Evolutionary conservation across 2,329 filamentous ascomycete genomes (phyloP), one percentile per base, ranked within the genome.

Genomic region (Didymella pinodella): DNA sequence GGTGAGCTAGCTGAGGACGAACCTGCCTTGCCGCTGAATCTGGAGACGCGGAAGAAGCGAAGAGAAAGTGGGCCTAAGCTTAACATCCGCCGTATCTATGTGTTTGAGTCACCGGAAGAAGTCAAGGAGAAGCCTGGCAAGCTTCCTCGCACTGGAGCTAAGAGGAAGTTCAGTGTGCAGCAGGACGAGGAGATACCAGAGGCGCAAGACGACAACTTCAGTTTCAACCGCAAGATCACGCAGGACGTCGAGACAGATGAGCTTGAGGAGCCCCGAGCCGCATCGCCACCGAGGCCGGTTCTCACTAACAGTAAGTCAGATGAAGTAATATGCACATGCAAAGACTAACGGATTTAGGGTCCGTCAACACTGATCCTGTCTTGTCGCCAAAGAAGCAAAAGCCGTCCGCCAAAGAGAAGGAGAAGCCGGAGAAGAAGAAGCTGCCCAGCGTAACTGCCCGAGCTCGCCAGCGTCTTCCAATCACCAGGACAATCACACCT

Each of bases 121-220:
- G 46, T 68, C 44, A 70, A 76, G 61, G 71, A 72, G 32, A 56
- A 46, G 18, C 53, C 62, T 11, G 53, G 50, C 28, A 74, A 73
- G 54, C 47, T 73, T 4, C 65, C 79, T 3, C 80, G 80, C 49
- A 80, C 80, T 48, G 83, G 83, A 18, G 79, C 83, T 25, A 87
- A 88, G 74, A 80, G 85, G 48, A 87, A 88, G 68, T 80, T 87
- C 50, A 83, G 79, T 54, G 79, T 82, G 18, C 78, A 83, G 40
- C 83, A 86, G 38, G 80, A 80, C 11, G 81, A 84, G 20, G 80
- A 81, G 26, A 65, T 65, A 43, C 68, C 64, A 26, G 69, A 71
- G 7, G 26, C 63, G 36, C 65, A 70, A 41, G 47, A 64, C 7
- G 81, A 81, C 20, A 74, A 79, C 28, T 84, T 84, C 67, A 77